Percentiles rank a stretch among this genome's conserved stretches.
Conservation (phyloP, 352 stramenopile genomes). For the Phytophthora pistaciae region DNA sequence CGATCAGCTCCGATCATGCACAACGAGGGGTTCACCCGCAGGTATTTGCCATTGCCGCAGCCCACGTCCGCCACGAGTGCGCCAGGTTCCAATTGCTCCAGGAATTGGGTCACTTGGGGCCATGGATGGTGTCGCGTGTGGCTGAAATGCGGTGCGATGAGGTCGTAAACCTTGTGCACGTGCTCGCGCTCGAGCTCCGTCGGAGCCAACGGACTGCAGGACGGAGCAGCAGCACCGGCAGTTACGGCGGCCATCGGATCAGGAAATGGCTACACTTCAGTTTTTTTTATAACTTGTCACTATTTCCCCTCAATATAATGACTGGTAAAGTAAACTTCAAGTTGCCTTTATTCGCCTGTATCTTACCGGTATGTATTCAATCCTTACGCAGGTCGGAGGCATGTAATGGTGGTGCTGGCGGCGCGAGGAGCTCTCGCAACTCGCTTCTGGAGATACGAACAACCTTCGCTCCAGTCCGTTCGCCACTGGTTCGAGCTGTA, state of each 20-base stretch:
- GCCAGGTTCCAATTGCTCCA: constrained; percentile 50
- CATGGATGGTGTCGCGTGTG: constrained; percentile 86
- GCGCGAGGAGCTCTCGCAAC: constrained; percentile 60
- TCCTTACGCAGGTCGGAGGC: constrained; percentile 25
- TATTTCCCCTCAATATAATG: constrained; percentile 23
- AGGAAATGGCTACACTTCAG: constrained; percentile 22
- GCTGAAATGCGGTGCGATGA: constrained; percentile 86
- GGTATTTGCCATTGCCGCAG: constrained; percentile 89
- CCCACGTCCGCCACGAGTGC: constrained; percentile 79
- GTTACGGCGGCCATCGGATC: constrained; percentile 20
- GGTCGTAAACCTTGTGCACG: constrained; percentile 88
- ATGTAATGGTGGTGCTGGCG: constrained; percentile 35
- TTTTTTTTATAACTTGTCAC: background rate
- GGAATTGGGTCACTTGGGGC: constrained; percentile 78
- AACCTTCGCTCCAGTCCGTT: constrained; percentile 42
- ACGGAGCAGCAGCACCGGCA: constrained; percentile 8
- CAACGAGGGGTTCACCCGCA: constrained; percentile 63
- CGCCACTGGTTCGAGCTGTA: constrained; percentile 23
- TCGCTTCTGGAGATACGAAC: constrained; percentile 78
- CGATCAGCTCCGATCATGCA: constrained; percentile 80
- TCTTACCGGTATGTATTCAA: background rate
- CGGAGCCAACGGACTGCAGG: constrained; percentile 41
- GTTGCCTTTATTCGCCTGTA: constrained; percentile 9
- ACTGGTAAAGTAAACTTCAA: constrained; percentile 20
- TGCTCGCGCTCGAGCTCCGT: constrained; percentile 79